phyloP scores from a whole-genome alignment of 345 rosid genomes.

The Pelargonium nanum region DNA sequence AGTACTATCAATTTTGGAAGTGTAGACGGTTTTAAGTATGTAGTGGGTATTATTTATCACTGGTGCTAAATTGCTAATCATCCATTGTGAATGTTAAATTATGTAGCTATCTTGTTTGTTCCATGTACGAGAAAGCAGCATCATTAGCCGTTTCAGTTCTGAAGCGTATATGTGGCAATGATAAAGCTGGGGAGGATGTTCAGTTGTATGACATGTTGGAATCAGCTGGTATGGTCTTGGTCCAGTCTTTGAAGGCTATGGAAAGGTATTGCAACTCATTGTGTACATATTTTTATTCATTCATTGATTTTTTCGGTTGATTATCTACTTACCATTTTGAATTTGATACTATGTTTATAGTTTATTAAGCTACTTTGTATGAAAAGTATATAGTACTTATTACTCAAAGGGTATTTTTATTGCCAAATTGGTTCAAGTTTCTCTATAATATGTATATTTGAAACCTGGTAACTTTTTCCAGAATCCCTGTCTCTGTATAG shows the following conservation, averaged over 20 bases:
- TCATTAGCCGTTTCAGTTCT: constrained; percentile 47
- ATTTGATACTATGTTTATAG: not conserved
- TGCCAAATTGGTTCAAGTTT: too few relatives aligned
- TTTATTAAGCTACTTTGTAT: not conserved
- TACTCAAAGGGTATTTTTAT: not conserved
- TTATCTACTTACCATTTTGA: not conserved
- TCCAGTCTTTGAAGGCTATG: constrained; percentile 63
- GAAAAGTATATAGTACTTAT: not conserved
- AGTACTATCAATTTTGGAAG: not conserved
- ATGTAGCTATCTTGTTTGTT: constrained; percentile 63
- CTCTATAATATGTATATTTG: not conserved
- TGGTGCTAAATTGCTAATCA: not conserved
- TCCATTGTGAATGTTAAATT: not conserved
- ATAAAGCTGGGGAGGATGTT: constrained; percentile 12
- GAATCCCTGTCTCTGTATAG: not conserved
- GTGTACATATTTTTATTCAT: not conserved
- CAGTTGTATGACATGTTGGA: constrained; percentile 40
- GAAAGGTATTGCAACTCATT: constrained; percentile 31
- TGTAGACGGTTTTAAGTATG: not conserved
- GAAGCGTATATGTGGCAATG: constrained; percentile 16
- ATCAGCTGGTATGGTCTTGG: constrained; percentile 72
- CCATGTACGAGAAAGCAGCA: constrained; percentile 67
- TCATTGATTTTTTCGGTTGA: too few relatives aligned
- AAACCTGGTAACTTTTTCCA: not conserved
- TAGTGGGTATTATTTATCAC: not conserved